Conservation (phyloP, 768 basidiomycete genomes). For the Bullera alba region DNA sequence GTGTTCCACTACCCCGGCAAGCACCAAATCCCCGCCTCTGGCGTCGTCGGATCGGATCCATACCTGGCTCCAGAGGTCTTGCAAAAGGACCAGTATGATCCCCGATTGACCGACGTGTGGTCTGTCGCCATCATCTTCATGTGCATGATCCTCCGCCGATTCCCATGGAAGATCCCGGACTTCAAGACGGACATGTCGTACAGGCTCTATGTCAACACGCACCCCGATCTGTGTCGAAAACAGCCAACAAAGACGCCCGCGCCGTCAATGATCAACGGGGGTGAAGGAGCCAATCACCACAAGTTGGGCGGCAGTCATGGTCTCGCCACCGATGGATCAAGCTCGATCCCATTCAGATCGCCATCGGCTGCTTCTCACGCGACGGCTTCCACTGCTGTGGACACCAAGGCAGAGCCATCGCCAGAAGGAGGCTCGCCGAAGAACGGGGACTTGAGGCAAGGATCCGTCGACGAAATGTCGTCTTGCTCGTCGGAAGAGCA, state of each 20-base stretch:
- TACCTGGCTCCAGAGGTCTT: slow-evolving; percentile 98
- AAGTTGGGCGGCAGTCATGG: slow-evolving; percentile 29
- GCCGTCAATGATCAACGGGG: slow-evolving; percentile 26
- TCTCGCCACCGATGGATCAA: slow-evolving; percentile 32
- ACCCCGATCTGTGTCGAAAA: slow-evolving; percentile 70
- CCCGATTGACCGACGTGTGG: slow-evolving; percentile 97
- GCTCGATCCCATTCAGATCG: slow-evolving; percentile 34
- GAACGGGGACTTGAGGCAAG: neutral
- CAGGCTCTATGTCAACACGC: slow-evolving; percentile 82
- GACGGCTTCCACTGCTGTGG: slow-evolving; percentile 26
- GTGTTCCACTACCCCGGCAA: slow-evolving; percentile 98
- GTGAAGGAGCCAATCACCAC: slow-evolving; percentile 9
- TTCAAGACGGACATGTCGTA: slow-evolving; percentile 86
- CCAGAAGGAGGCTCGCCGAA: slow-evolving; percentile 6
- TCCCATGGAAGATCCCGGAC: slow-evolving; percentile 99
- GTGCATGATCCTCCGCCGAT: slow-evolving; percentile 94
- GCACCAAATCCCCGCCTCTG: slow-evolving; percentile 65
- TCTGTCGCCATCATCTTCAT: slow-evolving; percentile 96
- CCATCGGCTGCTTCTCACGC: slow-evolving; percentile 11
- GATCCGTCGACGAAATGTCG: slow-evolving; percentile 8
- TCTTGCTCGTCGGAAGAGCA: slow-evolving; percentile 15
- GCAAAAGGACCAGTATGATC: slow-evolving; percentile 72
- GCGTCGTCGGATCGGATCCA: slow-evolving; percentile 93
- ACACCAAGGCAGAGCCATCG: neutral
- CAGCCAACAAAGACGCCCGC: slow-evolving; percentile 41